Evolutionary conservation across 2,329 filamentous ascomycete species (phyloP), one percentile per base, ranked within the genome.

Genomic region (Botrytis tulipae): DNA sequence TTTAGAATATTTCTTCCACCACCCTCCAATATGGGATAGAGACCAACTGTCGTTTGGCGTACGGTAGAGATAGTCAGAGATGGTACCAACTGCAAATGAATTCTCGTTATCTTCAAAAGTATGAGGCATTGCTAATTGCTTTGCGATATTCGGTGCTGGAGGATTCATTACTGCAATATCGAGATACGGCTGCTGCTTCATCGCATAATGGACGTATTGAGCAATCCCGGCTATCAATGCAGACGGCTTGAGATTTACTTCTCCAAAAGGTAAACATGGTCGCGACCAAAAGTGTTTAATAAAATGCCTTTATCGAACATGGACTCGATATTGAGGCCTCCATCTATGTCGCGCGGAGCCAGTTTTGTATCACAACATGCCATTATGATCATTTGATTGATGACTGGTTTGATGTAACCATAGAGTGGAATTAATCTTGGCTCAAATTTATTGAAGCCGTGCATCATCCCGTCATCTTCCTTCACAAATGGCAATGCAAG

Each of bases 1-100:
- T 29, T 62, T 73, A 25, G 29, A 40, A 46, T 32, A 60, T 22
- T 60, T 40, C 35, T 71, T 71, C 70, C 44, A 61, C 57, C 29
- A 48, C 16, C 40, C 40, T 59, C 25, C 42, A 29, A 16, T 16
- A 29, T 54, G 25, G 14, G 51, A 54, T 51, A n/a, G 48, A 25
- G 48, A 37, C 29, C n/a, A 29, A 35, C 1, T 44, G 60, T 65
- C 29, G 25, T 7, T 32, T 10, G 42, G 29, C 22, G 54, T 35
- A 20, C 20, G 20, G 14, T 32, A 54, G 44, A 54, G 5, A 42
- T 51, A 62, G 7, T 51, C 32, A 25, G 42, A 42, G 12, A 70
- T 32, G 7, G 63, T 35, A n/a, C 46, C 18, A 40, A 70, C 35
- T 48, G 37, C 29, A 16, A 57, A 22, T 42, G 63, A 16, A 42